phyloP scores from a whole-genome alignment of 1,139 yeast species.

The Kodamaea suecica region DNA sequence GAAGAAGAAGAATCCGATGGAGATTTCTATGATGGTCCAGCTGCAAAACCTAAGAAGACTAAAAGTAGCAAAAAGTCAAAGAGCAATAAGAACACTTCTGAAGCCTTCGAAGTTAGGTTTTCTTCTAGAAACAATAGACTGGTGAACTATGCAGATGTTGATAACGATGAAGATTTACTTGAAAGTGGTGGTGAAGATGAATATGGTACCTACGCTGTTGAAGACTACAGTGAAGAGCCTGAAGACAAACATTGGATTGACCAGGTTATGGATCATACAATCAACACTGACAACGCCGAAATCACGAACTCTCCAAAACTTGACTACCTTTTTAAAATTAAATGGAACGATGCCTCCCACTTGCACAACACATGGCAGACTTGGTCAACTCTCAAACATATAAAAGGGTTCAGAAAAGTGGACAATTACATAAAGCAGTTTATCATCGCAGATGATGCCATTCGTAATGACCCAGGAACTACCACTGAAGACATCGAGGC shows the following conservation, averaged over 20 bases:
- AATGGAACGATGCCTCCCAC: constrained; percentile 89
- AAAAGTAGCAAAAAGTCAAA: constrained; percentile 11
- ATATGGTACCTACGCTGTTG: constrained; percentile 27
- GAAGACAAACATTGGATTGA: constrained; percentile 50
- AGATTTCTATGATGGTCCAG: constrained; percentile 26
- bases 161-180: constrained; percentile 60
- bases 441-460: constrained; percentile 68
- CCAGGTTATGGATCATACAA: constrained; percentile 53
- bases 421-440: constrained; percentile 86
- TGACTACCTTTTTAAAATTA: constrained; percentile 64
- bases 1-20: constrained; percentile 28
- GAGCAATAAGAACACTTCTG: constrained; percentile 10
- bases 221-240: constrained; percentile 40
- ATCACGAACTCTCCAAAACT: constrained; percentile 53
- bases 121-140: constrained; percentile 67
- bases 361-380: constrained; percentile 94
- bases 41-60: constrained; percentile 15
- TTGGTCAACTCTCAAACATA: constrained; percentile 52
- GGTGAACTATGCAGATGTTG: constrained; percentile 74
- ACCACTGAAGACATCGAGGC: constrained; percentile 90
- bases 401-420: constrained; percentile 77
- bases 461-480: constrained; percentile 73
- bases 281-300: constrained; percentile 32
- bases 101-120: constrained; percentile 57
- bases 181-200: constrained; percentile 53